These are phyloP conservation scores for Salisapilia sapeloensis DNA, from an alignment of 352 stramenopile genomes.

Conservation along the genomic window DNA sequence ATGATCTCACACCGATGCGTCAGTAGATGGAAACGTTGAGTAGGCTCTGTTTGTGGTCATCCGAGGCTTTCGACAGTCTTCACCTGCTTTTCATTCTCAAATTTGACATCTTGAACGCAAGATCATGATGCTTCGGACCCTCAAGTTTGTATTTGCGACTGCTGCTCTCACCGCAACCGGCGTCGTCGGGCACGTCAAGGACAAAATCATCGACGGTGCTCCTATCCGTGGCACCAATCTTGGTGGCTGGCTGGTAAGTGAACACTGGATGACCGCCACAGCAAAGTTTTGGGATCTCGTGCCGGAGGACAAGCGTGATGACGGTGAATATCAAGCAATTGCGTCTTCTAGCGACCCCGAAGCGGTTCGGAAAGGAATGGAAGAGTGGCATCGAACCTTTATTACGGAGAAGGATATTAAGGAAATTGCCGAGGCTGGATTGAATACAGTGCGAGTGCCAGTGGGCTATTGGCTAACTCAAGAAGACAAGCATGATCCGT, in stretches of 20 bases:
- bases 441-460: conserved; percentile 12
- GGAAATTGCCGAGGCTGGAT: conserved; percentile 8
- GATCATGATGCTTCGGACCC: too few species aligned
- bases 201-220: too few species aligned
- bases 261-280: conserved; percentile 32
- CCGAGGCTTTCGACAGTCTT: too few species aligned
- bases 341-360: conserved; percentile 1
- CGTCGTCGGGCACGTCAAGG: too few species aligned
- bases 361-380: conserved; percentile 5
- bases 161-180: too few species aligned
- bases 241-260: conserved; percentile 38
- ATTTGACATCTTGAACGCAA: too few species aligned
- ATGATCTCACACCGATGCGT: too few species aligned
- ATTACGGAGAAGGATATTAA: conserved; percentile 31
- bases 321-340: conserved; percentile 11
- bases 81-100: too few species aligned
- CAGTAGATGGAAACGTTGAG: too few species aligned
- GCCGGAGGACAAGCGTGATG: conserved; percentile 8
- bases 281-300: conserved; percentile 29
- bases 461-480: conserved; percentile 10
- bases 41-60: too few species aligned
- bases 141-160: too few species aligned
- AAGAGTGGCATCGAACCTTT: conserved; percentile 27
- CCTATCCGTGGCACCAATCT: conserved; percentile 48
- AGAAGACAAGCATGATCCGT: conserved; percentile 16